A percentile compares a stretch with the other conserved stretches of the same genome.
Conservation (phyloP, 805 yeast species). For the Metschnikowia arizonensis region DNA sequence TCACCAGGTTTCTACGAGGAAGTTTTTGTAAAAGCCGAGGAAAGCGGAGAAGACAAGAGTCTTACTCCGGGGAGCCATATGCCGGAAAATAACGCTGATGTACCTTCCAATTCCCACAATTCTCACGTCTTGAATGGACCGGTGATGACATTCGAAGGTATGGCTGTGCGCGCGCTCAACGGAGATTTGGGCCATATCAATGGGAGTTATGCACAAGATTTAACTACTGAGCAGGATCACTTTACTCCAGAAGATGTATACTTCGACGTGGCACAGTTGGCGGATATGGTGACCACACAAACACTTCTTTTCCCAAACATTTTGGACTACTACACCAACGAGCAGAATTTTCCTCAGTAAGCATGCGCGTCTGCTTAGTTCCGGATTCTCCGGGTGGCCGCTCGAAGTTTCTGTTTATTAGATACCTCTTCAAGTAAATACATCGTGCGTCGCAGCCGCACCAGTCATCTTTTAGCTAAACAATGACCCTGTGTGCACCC, state of each 20-base stretch:
- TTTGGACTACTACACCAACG: constrained; percentile 13
- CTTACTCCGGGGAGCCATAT: background rate
- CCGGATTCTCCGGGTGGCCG: background rate
- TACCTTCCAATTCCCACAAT: background rate
- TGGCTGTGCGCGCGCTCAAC: constrained; percentile 6
- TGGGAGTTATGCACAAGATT: background rate
- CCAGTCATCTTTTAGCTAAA: background rate
- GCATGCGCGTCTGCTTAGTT: background rate
- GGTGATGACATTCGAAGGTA: constrained; percentile 5
- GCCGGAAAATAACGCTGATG: background rate
- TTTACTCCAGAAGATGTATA: constrained; percentile 10
- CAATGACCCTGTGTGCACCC: background rate
- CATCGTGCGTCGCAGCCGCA: constrained; percentile 1
- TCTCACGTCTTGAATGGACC: constrained; percentile 2
- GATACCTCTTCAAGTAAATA: background rate
- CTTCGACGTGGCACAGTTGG: constrained; percentile 17
- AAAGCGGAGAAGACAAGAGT: constrained; percentile 7
- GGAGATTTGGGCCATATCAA: background rate
- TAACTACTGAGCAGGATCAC: background rate
- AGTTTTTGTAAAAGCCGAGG: constrained; percentile 11
- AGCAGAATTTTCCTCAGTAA: constrained; percentile 1
- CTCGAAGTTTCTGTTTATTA: background rate
- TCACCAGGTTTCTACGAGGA: constrained; percentile 21
- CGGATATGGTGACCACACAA: constrained; percentile 16
- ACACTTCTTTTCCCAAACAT: constrained; percentile 16